Conservation (phyloP, 106 monocot species). For the Posidonia australis region DNA sequence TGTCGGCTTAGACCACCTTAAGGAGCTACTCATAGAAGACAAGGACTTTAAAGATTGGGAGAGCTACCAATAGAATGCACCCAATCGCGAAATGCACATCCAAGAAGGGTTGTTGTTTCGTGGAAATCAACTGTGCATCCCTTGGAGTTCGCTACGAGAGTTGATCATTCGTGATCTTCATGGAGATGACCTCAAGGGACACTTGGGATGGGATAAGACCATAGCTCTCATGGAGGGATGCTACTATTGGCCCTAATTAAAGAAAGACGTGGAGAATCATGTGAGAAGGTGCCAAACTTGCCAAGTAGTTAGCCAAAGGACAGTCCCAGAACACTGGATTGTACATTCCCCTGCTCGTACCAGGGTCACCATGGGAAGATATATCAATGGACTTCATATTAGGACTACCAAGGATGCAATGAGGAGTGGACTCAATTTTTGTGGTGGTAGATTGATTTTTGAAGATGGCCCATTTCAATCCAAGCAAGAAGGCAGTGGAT, state of each 20-base stretch:
- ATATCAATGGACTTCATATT: neutral
- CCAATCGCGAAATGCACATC: neutral
- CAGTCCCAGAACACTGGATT: neutral
- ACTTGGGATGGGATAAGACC: neutral
- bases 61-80: neutral
- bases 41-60: neutral
- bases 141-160: neutral
- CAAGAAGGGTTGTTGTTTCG: neutral
- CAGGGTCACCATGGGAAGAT: neutral
- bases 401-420: neutral
- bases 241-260: neutral
- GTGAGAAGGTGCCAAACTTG: no score
- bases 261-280: neutral
- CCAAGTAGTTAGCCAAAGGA: neutral
- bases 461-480: neutral
- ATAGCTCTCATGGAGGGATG: neutral
- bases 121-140: neutral
- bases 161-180: neutral
- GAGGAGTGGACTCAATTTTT: neutral
- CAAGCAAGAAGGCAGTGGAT: neutral
- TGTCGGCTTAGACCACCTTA: conserved; percentile 78
- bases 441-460: neutral
- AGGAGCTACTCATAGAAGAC: neutral
- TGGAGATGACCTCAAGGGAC: neutral
- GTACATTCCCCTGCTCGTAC: neutral